phyloP scores from a whole-genome alignment of 257 asterid genomes.

The Euphrasia confusa region DNA sequence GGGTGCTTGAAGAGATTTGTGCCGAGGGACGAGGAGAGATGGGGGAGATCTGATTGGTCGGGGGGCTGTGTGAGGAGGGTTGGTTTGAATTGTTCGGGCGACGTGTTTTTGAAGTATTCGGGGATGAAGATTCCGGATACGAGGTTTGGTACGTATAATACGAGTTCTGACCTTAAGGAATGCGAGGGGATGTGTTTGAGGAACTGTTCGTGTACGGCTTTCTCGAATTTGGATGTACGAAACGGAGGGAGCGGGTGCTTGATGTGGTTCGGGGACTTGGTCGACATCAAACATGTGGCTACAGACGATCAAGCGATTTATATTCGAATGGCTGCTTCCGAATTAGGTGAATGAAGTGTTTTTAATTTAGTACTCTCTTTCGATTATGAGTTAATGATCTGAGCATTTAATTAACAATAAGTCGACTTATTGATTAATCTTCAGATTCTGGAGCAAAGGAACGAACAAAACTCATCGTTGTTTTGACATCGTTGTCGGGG shows the following conservation, averaged over 20 bases:
- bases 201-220: conserved; percentile 45
- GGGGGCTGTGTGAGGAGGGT: conserved; percentile 2
- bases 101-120: conserved; percentile 3
- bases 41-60: conserved; percentile 7
- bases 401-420: not conserved
- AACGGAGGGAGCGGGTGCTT: conserved; percentile 36
- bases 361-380: no score
- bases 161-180: conserved; percentile 26
- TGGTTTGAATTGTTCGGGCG: not conserved
- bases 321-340: conserved; percentile 35
- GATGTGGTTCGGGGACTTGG: conserved; percentile 37
- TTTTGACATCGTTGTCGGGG: not conserved
- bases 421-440: not conserved
- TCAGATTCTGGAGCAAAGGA: not conserved
- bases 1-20: conserved; percentile 10
- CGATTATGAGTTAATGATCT: no score
- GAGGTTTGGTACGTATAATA: not conserved
- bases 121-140: conserved; percentile 12
- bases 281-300: conserved; percentile 29
- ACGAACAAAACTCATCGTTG: not conserved
- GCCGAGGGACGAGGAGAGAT: not conserved
- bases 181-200: conserved; percentile 31
- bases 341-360: conserved; percentile 24
- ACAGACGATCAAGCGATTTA: conserved; percentile 25
- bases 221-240: conserved; percentile 28